Evolutionary conservation across 2,329 filamentous ascomycete genomes (phyloP).

Genomic region (Xylariales sp.): DNA sequence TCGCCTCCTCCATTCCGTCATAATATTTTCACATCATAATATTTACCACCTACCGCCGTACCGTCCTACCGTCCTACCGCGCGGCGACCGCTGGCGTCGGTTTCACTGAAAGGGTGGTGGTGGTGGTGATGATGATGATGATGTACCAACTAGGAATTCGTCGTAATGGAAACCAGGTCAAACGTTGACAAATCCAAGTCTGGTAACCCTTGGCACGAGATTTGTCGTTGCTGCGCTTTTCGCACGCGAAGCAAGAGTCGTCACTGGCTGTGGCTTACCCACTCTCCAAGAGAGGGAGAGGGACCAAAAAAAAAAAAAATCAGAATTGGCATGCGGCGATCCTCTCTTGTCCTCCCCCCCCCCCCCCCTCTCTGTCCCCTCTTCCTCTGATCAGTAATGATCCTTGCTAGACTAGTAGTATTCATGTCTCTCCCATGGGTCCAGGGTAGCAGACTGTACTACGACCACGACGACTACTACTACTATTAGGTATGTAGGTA

Average conservation of each 20-base stretch:
- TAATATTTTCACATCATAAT: not conserved
- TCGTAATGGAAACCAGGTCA: constrained; percentile 23
- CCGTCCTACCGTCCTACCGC: not conserved
- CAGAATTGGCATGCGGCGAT: constrained; percentile 27
- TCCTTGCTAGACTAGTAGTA: constrained; percentile 20
- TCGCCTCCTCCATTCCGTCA: constrained; percentile 10
- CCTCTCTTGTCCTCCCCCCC: constrained; percentile 5
- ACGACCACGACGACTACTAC: no score
- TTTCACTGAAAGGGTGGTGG: constrained; percentile 21
- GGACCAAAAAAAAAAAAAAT: not conserved
- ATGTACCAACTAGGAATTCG: constrained; percentile 4
- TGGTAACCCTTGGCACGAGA: constrained; percentile 19
- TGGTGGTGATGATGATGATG: not conserved
- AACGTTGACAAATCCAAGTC: constrained; percentile 36
- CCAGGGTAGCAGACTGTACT: not conserved
- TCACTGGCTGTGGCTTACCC: constrained; percentile 33
- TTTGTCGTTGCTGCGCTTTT: constrained; percentile 27
- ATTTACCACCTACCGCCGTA: not conserved
- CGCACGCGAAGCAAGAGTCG: constrained; percentile 10
- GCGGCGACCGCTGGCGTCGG: constrained; percentile 21
- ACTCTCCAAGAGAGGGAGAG: constrained; percentile 10
- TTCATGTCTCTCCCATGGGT: constrained; percentile 1
- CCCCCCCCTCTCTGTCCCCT: no score
- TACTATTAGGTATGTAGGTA: no score
- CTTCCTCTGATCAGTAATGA: constrained; percentile 17